Percentiles rank a stretch among this genome's conserved stretches.
These are phyloP conservation scores for Nasturtium officinale DNA, from an alignment of 345 rosid genomes.

Conservation along the genomic window DNA sequence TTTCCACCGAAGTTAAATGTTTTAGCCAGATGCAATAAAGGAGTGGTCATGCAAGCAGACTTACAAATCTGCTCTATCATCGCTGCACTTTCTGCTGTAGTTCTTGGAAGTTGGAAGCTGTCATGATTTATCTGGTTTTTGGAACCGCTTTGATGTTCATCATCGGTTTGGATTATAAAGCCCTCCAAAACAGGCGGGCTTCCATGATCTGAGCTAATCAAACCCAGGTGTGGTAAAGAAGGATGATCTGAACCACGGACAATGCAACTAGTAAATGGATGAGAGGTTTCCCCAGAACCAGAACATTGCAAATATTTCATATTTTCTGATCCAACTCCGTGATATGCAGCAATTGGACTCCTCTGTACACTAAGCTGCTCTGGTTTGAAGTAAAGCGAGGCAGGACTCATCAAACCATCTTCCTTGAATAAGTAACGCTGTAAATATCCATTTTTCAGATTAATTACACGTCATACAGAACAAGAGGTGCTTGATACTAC, in stretches of 20 bases:
- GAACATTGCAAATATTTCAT: slow-evolving; percentile 36
- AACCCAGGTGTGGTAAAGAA: slow-evolving; percentile 36
- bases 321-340: slow-evolving; percentile 39
- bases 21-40: slow-evolving; percentile 55
- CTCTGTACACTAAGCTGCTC: slow-evolving; percentile 42
- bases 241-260: slow-evolving; percentile 43
- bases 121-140: slow-evolving; percentile 52
- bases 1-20: slow-evolving; percentile 45
- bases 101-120: slow-evolving; percentile 53
- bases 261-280: slow-evolving; percentile 34
- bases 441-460: slow-evolving; percentile 33
- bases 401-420: slow-evolving; percentile 46
- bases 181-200: slow-evolving; percentile 64
- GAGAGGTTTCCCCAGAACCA: slow-evolving; percentile 44
- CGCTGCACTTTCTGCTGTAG: slow-evolving; percentile 58
- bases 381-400: slow-evolving; percentile 39
- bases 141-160: slow-evolving; percentile 39
- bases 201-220: slow-evolving; percentile 43
- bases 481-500: slow-evolving; percentile 21
- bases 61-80: slow-evolving; percentile 63
- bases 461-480: slow-evolving; percentile 20
- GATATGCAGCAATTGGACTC: slow-evolving; percentile 38
- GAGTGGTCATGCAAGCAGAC: slow-evolving; percentile 67
- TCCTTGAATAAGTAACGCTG: slow-evolving; percentile 45
- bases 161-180: slow-evolving; percentile 57